A percentile compares a stretch with the other conserved stretches of the same genome.
Conservation (phyloP, 495 filamentous ascomycete genomes). For the Hypoxylon perforatum region DNA sequence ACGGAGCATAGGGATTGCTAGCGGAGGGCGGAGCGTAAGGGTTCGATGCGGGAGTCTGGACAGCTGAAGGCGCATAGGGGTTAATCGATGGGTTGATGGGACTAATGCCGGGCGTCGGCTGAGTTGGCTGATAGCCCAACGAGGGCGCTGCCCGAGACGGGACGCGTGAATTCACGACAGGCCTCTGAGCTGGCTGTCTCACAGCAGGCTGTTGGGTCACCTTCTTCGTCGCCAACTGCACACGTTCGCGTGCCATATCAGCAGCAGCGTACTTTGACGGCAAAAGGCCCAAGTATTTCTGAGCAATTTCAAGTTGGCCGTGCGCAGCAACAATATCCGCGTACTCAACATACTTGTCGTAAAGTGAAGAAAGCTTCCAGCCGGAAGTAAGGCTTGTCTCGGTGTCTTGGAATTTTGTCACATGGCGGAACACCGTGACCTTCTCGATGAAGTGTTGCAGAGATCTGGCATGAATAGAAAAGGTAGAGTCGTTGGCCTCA, state of each 20-base stretch:
- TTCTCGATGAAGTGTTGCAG: slow-evolving; percentile 97
- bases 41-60: slow-evolving; percentile 60
- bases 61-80: slow-evolving; percentile 44
- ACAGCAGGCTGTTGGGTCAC: slow-evolving; percentile 50
- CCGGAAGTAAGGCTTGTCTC: slow-evolving; percentile 75
- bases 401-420: slow-evolving; percentile 87
- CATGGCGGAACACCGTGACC: slow-evolving; percentile 95
- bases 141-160: slow-evolving; percentile 27
- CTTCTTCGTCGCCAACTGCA: slow-evolving; percentile 86
- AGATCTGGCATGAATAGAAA: slow-evolving; percentile 89
- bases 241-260: slow-evolving; percentile 84
- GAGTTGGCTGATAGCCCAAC: slow-evolving; percentile 53
- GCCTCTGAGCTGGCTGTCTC: slow-evolving; percentile 44
- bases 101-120: slow-evolving; percentile 47
- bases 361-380: slow-evolving; percentile 90
- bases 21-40: slow-evolving; percentile 69
- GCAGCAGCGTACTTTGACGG: slow-evolving; percentile 88
- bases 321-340: slow-evolving; percentile 93
- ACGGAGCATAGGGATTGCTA: slow-evolving; percentile 49
- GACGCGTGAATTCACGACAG: slow-evolving; percentile 19
- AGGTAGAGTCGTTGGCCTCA: slow-evolving; percentile 76
- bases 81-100: slow-evolving; percentile 46
- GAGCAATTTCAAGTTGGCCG: slow-evolving; percentile 85
- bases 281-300: slow-evolving; percentile 90
- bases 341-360: slow-evolving; percentile 97